These are phyloP conservation scores for Perilla frutescens DNA, from an alignment of 257 asterid species.

Conservation along the genomic window DNA sequence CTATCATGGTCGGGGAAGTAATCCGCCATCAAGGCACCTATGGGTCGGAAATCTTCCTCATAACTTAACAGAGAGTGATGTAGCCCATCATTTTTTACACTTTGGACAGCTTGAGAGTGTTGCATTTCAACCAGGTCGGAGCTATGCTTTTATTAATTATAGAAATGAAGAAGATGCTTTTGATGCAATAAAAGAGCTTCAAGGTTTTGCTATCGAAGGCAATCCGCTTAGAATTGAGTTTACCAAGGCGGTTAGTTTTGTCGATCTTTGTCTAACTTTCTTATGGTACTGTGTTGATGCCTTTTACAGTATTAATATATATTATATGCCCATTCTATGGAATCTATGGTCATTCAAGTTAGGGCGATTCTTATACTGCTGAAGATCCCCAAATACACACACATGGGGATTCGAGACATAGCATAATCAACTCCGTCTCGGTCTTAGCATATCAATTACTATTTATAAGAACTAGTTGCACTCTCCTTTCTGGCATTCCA, in stretches of 20 bases:
- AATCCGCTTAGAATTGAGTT: conserved; percentile 89
- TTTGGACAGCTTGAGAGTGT: conserved; percentile 84
- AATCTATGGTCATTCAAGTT: conserved; percentile 33
- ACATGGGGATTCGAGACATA: conserved; percentile 12
- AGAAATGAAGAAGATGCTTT: conserved; percentile 73
- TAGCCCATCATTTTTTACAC: conserved; percentile 65
- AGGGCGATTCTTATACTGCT: conserved; percentile 25
- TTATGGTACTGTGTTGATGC: conserved; percentile 45
- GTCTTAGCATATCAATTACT: conserved; percentile 25
- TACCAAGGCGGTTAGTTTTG: conserved; percentile 99
- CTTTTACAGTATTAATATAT: conserved; percentile 41
- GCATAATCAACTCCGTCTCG: conserved; percentile 27
- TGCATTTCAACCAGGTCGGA: conserved; percentile 91
- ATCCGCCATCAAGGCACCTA: conserved; percentile 91
- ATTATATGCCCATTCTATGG: conserved; percentile 36
- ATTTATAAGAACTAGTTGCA: conserved; percentile 8
- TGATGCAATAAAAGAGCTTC: conserved; percentile 87
- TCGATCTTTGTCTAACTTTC: conserved; percentile 62
- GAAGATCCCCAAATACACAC: conserved; percentile 26
- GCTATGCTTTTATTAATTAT: conserved; percentile 87
- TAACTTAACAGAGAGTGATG: conserved; percentile 59
- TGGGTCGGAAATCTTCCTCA: conserved; percentile 92
- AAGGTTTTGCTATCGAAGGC: conserved; percentile 83
- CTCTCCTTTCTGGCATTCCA: conserved; percentile 23
- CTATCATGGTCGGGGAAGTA: conserved; percentile 57